Conservation (phyloP, 441 rosid species). For the Caryocar brasiliense region DNA sequence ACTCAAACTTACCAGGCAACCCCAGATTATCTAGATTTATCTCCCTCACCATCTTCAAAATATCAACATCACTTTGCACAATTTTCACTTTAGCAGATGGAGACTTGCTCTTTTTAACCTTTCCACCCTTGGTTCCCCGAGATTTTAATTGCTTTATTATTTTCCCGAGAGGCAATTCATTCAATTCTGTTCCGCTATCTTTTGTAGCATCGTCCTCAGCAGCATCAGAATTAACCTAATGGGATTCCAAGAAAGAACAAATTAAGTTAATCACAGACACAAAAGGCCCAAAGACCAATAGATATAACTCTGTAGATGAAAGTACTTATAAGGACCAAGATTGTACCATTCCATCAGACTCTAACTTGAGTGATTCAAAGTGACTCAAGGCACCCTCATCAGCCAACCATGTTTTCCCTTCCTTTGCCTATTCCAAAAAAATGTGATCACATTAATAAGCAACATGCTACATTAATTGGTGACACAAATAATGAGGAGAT, state of each 20-base stretch:
- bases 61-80: slow-evolving; percentile 67
- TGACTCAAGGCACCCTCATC: slow-evolving; percentile 69
- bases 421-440: slow-evolving; percentile 41
- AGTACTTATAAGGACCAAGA: slow-evolving; percentile 10
- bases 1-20: slow-evolving; percentile 63
- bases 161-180: slow-evolving; percentile 74
- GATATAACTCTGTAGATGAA: slow-evolving; percentile 1
- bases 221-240: slow-evolving; percentile 45
- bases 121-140: slow-evolving; percentile 52
- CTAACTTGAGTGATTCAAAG: slow-evolving; percentile 62
- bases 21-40: slow-evolving; percentile 71
- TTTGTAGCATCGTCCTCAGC: slow-evolving; percentile 38
- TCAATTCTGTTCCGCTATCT: slow-evolving; percentile 64
- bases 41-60: slow-evolving; percentile 87
- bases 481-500: neutral
- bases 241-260: slow-evolving; percentile 4
- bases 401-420: slow-evolving; percentile 74
- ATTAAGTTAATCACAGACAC: slow-evolving; percentile 16
- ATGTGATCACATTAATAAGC: slow-evolving; percentile 10
- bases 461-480: neutral
- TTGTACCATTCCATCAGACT: slow-evolving; percentile 50
- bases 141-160: slow-evolving; percentile 67
- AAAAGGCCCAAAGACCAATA: slow-evolving; percentile 8
- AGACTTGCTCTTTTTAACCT: too few species aligned
- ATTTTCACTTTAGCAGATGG: slow-evolving; percentile 40